Base-by-base conservation (phyloP, 2,329 filamentous ascomycete genomes). In the Hypoxylon sp. region DNA sequence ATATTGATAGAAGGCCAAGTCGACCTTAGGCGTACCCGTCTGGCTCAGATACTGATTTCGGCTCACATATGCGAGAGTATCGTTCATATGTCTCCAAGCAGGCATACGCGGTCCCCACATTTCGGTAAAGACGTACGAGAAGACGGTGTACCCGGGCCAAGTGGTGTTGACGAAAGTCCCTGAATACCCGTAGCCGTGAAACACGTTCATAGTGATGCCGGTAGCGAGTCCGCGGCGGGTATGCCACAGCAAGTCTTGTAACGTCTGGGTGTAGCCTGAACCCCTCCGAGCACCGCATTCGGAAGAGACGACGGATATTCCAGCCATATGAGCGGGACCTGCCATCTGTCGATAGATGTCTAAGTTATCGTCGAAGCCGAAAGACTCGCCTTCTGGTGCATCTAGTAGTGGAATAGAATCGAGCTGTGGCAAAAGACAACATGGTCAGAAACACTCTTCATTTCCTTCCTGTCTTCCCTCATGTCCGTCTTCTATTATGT, bases 241-340 rank as follows among this genome's bases (percentile, higher is more conserved):
- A 50, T 50, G 46, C 46, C 46, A 29, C 3, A 50, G 24, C 22
- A 50, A 29, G 22, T 50, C 46, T 50, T 29, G 46, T 31, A 31
- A 24, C 13, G 46, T n/a, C 46, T 26, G 22, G 2, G 46, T 26
- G 26, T 50, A 50, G 13, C 11, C 46, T 17, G 46, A 8, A n/a
- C 10, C 24, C 10, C 19, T 48, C 13, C 2, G 9, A 5, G 46
- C 24, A 5, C 46, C 46, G 24, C 46, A 50, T 50, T 50, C 46
- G 13, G 46, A 50, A 26, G 46, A 50, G 24, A 50, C 24, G 13
- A 50, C 24, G 11, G 11, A 6, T 8, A 50, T 50, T 50, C 46
- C 46, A 9, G 46, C 46, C 46, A 50, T 50, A 17, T 29, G 46
- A 50, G 24, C 46, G 11, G 46, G 46, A n/a, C 46, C 46, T 8